Evolutionary conservation across 805 yeast genomes (phyloP).

Genomic region (Yamadazyma insecticola): DNA sequence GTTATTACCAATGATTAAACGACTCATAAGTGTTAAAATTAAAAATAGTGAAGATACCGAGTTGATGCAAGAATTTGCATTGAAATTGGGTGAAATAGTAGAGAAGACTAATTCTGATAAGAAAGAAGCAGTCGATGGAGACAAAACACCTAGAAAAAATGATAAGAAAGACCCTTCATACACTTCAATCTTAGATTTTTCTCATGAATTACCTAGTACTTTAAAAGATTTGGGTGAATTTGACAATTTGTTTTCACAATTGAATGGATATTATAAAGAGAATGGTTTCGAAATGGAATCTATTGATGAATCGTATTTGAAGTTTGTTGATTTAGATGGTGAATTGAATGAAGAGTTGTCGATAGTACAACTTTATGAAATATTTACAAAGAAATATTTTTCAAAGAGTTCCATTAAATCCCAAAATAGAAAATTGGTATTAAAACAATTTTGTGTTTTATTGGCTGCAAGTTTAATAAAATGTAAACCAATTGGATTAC

Average conservation of each 20-base stretch:
- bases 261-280: conserved; percentile 19
- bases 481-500: conserved; percentile 4
- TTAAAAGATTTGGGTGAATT: conserved; percentile 26
- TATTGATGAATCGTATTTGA: conserved; percentile 1
- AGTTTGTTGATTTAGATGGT: conserved; percentile 1
- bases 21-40: not conserved
- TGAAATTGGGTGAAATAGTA: conserved; percentile 19
- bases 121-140: not conserved
- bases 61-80: conserved; percentile 26
- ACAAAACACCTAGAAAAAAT: no score
- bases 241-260: conserved; percentile 36
- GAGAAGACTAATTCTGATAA: conserved; percentile 1
- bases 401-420: conserved; percentile 2
- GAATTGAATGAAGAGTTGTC: no score
- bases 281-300: conserved; percentile 12
- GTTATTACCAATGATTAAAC: conserved; percentile 6
- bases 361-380: conserved; percentile 1
- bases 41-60: not conserved
- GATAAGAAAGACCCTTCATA: not conserved
- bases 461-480: conserved; percentile 12
- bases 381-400: conserved; percentile 3
- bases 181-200: conserved; percentile 16
- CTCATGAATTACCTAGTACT: conserved; percentile 17
- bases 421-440: conserved; percentile 4
- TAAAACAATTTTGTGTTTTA: conserved; percentile 8